Evolutionary conservation across 805 yeast genomes (phyloP).

Genomic region (Saturnispora diversa): DNA sequence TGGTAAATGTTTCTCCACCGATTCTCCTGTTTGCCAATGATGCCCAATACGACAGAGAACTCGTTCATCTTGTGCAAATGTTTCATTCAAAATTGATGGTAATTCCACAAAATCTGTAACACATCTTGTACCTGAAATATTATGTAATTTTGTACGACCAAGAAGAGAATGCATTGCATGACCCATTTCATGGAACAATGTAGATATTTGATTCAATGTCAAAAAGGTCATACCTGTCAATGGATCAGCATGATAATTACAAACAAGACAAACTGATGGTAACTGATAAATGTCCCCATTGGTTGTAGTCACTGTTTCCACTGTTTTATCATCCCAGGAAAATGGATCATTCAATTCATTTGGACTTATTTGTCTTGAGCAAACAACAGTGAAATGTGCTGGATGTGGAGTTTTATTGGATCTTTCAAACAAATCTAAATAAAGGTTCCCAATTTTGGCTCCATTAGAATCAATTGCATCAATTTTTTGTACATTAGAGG

Average conservation of each 20-base stretch:
- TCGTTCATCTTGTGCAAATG: slow-evolving; percentile 73
- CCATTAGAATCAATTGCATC: slow-evolving; percentile 60
- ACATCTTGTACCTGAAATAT: slow-evolving; percentile 91
- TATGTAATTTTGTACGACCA: slow-evolving; percentile 84
- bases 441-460: slow-evolving; percentile 69
- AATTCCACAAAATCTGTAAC: slow-evolving; percentile 94
- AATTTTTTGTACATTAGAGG: slow-evolving; percentile 71
- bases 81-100: slow-evolving; percentile 95
- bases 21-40: slow-evolving; percentile 60
- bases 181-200: slow-evolving; percentile 97
- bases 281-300: slow-evolving; percentile 57
- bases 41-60: slow-evolving; percentile 67
- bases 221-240: slow-evolving; percentile 40
- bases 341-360: slow-evolving; percentile 39
- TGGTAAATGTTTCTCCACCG: slow-evolving; percentile 39
- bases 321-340: slow-evolving; percentile 27
- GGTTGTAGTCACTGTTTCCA: slow-evolving; percentile 24
- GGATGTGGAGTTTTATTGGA: slow-evolving; percentile 73
- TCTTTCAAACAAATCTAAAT: slow-evolving; percentile 80
- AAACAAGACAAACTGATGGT: slow-evolving; percentile 83
- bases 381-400: slow-evolving; percentile 92
- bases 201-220: slow-evolving; percentile 75
- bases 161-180: slow-evolving; percentile 98
- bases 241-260: slow-evolving; percentile 56
- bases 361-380: slow-evolving; percentile 72